Conservation (phyloP, 768 basidiomycete species). For the Panus rudis region DNA sequence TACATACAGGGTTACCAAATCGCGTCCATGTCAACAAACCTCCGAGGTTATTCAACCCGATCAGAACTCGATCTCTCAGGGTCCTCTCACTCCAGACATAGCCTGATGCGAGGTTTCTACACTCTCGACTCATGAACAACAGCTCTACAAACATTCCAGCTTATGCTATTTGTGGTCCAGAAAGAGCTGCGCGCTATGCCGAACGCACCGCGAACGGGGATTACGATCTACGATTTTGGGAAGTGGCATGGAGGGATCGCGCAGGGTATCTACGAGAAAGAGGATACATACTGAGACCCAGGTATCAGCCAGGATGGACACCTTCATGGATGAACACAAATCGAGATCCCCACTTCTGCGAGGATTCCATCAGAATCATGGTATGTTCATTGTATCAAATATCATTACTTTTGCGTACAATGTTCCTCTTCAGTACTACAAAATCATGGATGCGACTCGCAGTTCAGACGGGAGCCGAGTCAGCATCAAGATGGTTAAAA, state of each 20-base stretch:
- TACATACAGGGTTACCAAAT: no score
- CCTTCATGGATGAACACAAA: slow-evolving; percentile 16
- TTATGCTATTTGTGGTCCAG: background rate
- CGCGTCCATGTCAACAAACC: no score
- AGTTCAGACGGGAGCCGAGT: slow-evolving; percentile 1
- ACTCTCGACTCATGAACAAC: no score
- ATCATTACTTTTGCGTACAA: background rate
- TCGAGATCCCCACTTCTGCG: slow-evolving; percentile 4
- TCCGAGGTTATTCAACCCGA: no score
- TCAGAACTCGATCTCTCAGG: no score
- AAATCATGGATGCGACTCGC: slow-evolving; percentile 14
- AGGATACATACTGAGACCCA: slow-evolving; percentile 10
- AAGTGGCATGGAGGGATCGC: slow-evolving; percentile 11
- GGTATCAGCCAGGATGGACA: slow-evolving; percentile 11
- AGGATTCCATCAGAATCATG: slow-evolving; percentile 13
- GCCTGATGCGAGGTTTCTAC: no score
- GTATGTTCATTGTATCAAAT: slow-evolving; percentile 3
- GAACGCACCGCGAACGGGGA: background rate
- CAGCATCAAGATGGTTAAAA: slow-evolving; percentile 9
- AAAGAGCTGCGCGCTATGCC: background rate
- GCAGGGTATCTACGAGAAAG: background rate
- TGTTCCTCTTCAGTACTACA: background rate
- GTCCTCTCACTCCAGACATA: no score
- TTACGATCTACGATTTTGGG: slow-evolving; percentile 10
- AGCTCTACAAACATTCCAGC: no score